Evolutionary conservation across 2,329 filamentous ascomycete species (phyloP).

Genomic region (Fusarium sarcochroum): DNA sequence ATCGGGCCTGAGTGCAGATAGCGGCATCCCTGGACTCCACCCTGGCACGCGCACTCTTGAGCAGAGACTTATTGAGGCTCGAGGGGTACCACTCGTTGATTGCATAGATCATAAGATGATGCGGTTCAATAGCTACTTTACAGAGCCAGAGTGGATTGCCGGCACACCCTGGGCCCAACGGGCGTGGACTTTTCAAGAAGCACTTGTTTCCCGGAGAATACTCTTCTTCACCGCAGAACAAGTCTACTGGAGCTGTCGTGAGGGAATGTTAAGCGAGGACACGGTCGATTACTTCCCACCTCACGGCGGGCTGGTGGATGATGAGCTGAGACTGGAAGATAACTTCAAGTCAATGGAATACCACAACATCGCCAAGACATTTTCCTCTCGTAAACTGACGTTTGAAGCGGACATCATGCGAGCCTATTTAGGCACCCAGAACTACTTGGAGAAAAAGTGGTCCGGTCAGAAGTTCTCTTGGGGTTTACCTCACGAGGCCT

Average conservation of each 20-base stretch:
- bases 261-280: background rate
- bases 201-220: background rate
- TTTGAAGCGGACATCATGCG: background rate
- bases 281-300: background rate
- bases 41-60: background rate
- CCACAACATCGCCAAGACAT: background rate
- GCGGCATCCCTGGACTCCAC: background rate
- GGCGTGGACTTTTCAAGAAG: background rate
- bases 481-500: background rate
- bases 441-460: background rate
- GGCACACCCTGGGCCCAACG: background rate
- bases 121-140: background rate
- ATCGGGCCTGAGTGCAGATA: background rate
- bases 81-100: background rate
- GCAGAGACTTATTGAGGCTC: background rate
- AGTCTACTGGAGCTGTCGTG: background rate
- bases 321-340: background rate
- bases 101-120: background rate
- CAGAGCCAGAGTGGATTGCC: background rate
- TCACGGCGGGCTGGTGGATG: no score
- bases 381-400: background rate
- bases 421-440: background rate
- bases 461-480: background rate
- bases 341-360: background rate
- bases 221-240: background rate